Percentiles rank a stretch among this genome's conserved stretches.
Conservation (phyloP, 2,329 filamentous ascomycete species). For the Byssochlamys sp. region DNA sequence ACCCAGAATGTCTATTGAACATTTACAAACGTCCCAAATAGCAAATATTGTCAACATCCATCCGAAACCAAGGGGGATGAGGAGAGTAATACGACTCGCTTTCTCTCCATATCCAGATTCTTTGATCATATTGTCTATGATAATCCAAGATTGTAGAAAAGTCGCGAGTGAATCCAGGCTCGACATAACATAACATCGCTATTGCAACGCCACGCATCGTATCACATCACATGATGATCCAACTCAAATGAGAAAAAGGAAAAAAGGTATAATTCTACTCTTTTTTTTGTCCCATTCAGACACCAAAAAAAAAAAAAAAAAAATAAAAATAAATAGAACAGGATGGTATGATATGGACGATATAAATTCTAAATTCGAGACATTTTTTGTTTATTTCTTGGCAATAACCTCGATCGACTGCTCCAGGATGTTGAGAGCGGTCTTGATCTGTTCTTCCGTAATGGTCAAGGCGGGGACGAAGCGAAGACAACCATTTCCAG, state of each 20-base stretch:
- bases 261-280: neutral
- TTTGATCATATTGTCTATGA: too few relatives aligned
- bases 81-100: too few relatives aligned
- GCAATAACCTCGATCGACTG: slow-evolving; percentile 52
- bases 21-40: too few relatives aligned
- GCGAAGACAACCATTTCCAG: slow-evolving; percentile 79
- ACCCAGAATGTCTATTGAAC: too few relatives aligned
- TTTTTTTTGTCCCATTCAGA: neutral
- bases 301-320: too few relatives aligned
- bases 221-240: neutral
- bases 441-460: slow-evolving; percentile 66
- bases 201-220: neutral
- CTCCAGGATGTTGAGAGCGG: slow-evolving; percentile 66
- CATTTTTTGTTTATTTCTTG: neutral
- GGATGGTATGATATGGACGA: neutral
- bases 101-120: too few relatives aligned
- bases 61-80: too few relatives aligned
- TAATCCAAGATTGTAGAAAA: too few relatives aligned
- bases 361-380: neutral
- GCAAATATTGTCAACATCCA: too few relatives aligned
- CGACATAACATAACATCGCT: neutral
- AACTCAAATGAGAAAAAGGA: neutral
- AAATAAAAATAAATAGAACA: neutral
- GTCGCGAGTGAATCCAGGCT: too few relatives aligned
- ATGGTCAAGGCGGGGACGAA: slow-evolving; percentile 85